A percentile compares a stretch with the other conserved stretches of the same genome.
Conservation (phyloP, 345 rosid species). For the Populus deltoides region DNA sequence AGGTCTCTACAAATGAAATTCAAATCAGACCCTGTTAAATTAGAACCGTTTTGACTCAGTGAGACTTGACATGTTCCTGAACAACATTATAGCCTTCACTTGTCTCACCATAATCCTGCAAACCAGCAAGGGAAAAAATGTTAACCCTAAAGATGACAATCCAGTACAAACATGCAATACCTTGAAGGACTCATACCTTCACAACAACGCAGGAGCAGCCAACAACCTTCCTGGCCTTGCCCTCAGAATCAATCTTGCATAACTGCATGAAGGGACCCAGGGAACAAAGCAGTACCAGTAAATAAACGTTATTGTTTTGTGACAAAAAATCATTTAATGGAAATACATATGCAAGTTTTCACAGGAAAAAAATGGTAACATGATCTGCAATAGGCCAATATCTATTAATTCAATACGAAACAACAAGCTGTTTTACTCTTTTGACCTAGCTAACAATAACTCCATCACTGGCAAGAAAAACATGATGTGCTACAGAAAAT, state of each 20-base stretch:
- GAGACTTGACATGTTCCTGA: slow-evolving; percentile 19
- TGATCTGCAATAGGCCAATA: background rate
- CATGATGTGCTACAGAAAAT: background rate
- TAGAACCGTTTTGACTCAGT: slow-evolving; percentile 2
- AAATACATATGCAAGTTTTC: background rate
- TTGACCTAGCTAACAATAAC: background rate
- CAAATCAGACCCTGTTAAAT: background rate
- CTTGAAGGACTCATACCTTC: slow-evolving; percentile 42
- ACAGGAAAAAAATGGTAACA: background rate
- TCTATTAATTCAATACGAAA: too few relatives aligned
- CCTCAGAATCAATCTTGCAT: slow-evolving; percentile 84
- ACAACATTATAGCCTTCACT: slow-evolving; percentile 25
- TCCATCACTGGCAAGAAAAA: background rate
- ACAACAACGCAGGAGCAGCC: slow-evolving; percentile 84
- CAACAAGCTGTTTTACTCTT: too few relatives aligned
- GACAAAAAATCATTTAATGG: background rate
- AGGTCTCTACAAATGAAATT: slow-evolving; percentile 4
- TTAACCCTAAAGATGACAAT: background rate
- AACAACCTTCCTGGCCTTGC: slow-evolving; percentile 82
- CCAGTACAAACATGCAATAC: too few relatives aligned
- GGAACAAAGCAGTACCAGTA: background rate
- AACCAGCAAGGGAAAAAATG: background rate
- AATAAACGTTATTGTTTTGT: background rate
- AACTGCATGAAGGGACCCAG: slow-evolving; percentile 36
- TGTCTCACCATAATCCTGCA: slow-evolving; percentile 23